These are phyloP conservation scores for Hansenula lynferdii DNA, from an alignment of 1,139 yeast species.

Conservation along the genomic window DNA sequence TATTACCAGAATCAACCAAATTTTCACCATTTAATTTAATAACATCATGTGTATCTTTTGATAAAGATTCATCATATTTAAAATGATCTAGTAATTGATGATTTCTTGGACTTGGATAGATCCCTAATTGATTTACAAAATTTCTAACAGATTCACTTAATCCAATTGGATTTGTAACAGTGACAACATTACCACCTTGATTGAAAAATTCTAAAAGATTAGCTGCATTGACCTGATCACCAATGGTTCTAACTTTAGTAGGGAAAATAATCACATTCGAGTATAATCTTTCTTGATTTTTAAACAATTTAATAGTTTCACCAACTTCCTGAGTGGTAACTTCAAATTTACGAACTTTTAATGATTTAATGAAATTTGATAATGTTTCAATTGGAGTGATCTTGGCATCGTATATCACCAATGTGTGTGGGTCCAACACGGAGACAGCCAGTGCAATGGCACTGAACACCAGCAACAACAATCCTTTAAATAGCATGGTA, in stretches of 20 bases:
- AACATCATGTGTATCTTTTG: slow-evolving; percentile 12
- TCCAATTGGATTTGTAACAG: slow-evolving; percentile 52
- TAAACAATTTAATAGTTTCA: slow-evolving; percentile 31
- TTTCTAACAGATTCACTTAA: slow-evolving; percentile 65
- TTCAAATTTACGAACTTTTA: slow-evolving; percentile 4
- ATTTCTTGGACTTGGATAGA: slow-evolving; percentile 77
- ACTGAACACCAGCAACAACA: not conserved
- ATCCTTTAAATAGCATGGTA: not conserved
- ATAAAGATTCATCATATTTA: slow-evolving; percentile 21
- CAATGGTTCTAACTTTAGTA: slow-evolving; percentile 35
- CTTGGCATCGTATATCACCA: slow-evolving; percentile 33
- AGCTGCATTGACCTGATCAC: slow-evolving; percentile 36
- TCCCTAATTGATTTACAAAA: slow-evolving; percentile 76
- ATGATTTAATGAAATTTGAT: slow-evolving; percentile 26
- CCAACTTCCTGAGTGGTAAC: slow-evolving; percentile 1
- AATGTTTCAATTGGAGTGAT: slow-evolving; percentile 24
- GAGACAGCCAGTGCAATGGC: not conserved
- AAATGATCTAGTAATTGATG: slow-evolving; percentile 68
- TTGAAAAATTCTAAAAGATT: slow-evolving; percentile 47
- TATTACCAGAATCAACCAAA: slow-evolving; percentile 18
- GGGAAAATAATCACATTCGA: slow-evolving; percentile 58
- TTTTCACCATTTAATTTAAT: slow-evolving; percentile 18
- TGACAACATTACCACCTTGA: slow-evolving; percentile 70
- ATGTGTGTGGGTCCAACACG: slow-evolving; percentile 13
- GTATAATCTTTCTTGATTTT: slow-evolving; percentile 38